Evolutionary conservation across 1,284 basidiomycete genomes (phyloP), one percentile per base, ranked within the genome.

Genomic region (Pulchroboletus neoregius): DNA sequence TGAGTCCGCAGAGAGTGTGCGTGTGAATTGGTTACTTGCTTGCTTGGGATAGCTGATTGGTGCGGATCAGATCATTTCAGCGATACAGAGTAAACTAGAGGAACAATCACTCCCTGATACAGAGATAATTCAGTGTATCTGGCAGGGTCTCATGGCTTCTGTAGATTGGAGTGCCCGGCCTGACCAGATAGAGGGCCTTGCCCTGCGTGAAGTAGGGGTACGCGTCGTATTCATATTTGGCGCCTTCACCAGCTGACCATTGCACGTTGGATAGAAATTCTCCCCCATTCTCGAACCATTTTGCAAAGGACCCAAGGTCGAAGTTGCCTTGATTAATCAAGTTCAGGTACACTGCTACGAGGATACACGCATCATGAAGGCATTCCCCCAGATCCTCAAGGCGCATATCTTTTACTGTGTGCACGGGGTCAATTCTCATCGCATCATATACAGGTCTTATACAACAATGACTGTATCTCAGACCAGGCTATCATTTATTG

Each of bases 401-500:
- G 90, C 79, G 71, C 54, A 6, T 42, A 11, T 46, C 39, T 31
- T 31, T 24, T 51, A 23, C 33, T 6, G 40, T 15, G 22, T 46
- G 27, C 35, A 49, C 2, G 11, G 5, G 2, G 1, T 28, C 20
- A 15, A 47, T 35, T 43, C 33, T 45, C 46, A 45, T 49, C 5
- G 23, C 12, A 8, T 36, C 35, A 5, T 34, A 6, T 2, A 42
- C 54, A 91, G 88, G 84, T 94, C 62, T 76, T 95, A 67, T 97
- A 97, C 73, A 94, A 94, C 69, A 84, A 88, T 61, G 94, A 98
- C 63, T 93, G 92, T 69, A 79, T 97, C 58, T 89, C 91, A 50
- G 92, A 94, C 63, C 88, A 94, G 67, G 94, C 94, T 52, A 94
- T 98, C 63, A 87, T 97, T 51, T 98, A 96, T 71, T 98, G 94